Base-by-base conservation (phyloP, 345 rosid genomes). In the Trapa incisa region DNA sequence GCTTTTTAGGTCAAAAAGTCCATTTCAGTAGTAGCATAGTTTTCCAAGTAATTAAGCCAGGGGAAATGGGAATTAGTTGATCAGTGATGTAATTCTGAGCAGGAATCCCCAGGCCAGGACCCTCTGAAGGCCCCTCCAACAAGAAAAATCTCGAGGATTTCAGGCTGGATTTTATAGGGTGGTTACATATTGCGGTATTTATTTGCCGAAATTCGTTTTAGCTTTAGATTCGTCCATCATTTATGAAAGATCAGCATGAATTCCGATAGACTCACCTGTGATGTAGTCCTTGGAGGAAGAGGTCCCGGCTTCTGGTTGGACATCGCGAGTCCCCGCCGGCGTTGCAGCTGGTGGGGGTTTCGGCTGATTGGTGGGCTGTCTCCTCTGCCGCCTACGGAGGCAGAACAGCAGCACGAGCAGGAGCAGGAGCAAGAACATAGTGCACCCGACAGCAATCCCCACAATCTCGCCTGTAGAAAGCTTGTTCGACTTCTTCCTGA, bases 241-340 rank as follows among this genome's bases (percentile, higher is more conserved):
- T 45, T 45, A 11, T 45, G 48, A 45, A 11, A 45, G 48, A 11
- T 45, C 48, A 11, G 2, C 48, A 45, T 13, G 48, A 45, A 45
- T 6, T 45, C 33, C 63, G 37, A 33, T 12, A 37, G 38, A 56
- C 38, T 60, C 38, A 1, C 90, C 96, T 0, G 97, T 88, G 0
- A 75, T 75, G 50, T 93, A 92, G 56, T 91, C 98, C 74, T 89
- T 90, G 13, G 97, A 87, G 11, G 96, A 89, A 3, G 96, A 87
- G 3, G 94, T 83, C 7, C 87, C 82, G 8, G 77, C 83, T 60
- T 83, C 87, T 35, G 65, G 73, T 12, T 75, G 71, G 6, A 65
- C 74, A 3, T 65, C 61, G 2, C 75, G 66, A 22, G 68, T 65
- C 9, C 80, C 42, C 3, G 73, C 68, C 3, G 29, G 29, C 29